phyloP scores from a whole-genome alignment of 306 rosid species.

The Lablab purpureus region DNA sequence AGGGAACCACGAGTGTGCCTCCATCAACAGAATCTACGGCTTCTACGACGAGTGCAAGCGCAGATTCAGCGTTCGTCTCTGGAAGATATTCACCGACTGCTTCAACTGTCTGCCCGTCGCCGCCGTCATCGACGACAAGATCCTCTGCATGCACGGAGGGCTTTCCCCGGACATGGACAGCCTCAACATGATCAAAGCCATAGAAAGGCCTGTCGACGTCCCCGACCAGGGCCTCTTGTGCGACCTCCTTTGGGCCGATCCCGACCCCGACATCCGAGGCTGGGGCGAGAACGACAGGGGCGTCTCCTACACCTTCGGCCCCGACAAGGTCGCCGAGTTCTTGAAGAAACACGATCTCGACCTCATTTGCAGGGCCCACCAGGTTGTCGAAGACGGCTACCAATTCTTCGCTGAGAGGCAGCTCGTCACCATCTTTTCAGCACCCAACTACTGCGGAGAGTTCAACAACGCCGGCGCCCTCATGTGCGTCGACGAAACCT shows the following conservation, averaged over 20 bases:
- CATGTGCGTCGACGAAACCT: constrained; percentile 78
- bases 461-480: constrained; percentile 93
- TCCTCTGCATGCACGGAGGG: constrained; percentile 93
- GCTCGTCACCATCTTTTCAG: constrained; percentile 86
- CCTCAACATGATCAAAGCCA: constrained; percentile 66
- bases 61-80: constrained; percentile 78
- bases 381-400: constrained; percentile 95
- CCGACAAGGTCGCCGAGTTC: constrained; percentile 78
- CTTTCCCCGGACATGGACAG: constrained; percentile 80
- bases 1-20: constrained; percentile 94
- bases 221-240: constrained; percentile 93
- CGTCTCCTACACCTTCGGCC: constrained; percentile 89
- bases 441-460: constrained; percentile 96
- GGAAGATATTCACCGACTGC: constrained; percentile 87
- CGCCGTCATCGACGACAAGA: constrained; percentile 85
- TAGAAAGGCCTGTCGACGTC: constrained; percentile 83
- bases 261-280: constrained; percentile 70
- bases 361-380: constrained; percentile 90
- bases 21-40: constrained; percentile 88
- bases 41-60: constrained; percentile 93
- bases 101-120: constrained; percentile 89
- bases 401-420: constrained; percentile 94
- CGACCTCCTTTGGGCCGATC: constrained; percentile 94
- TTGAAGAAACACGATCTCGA: constrained; percentile 85
- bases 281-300: constrained; percentile 98